Evolutionary conservation across 768 basidiomycete genomes (phyloP), one percentile per base, ranked within the genome.

Genomic region (Podaxis mareebaensis): DNA sequence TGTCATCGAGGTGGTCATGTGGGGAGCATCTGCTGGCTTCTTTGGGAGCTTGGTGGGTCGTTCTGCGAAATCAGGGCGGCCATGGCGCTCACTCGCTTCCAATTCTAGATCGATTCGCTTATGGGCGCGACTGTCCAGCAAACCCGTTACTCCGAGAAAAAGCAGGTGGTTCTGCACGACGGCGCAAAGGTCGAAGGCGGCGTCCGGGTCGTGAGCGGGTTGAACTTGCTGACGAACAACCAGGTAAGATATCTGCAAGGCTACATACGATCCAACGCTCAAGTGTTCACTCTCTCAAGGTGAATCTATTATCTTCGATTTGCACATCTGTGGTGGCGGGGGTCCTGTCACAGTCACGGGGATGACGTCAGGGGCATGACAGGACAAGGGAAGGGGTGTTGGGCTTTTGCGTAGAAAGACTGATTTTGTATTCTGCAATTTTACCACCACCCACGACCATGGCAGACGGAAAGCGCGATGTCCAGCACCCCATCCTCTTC

Each of bases 51-150:
- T 93, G 75, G 90, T 92, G 66, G 68, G 86, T 79, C 5, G 42
- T 38, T 53, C 60, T 28, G 64, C 33, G 58, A 39, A 26, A 46
- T 42, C 40, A 48, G 22, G 46, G 28, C 10, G 46, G 20, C 46
- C 30, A 30, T 36, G 26, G 60, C 26, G 57, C 28, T 57, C 46
- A 52, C 46, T 13, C 46, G 10, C n/a, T n/a, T 58, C 1, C 17
- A 58, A 22, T 46, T 64, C n/a, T 72, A 92, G 91, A 74, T 94
- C 55, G 96, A 98, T 72, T 95, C 92, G 0, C 48, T 97, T 12
- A 79, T 97, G 17, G 96, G 96, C 2, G 94, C 95, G 4, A 94
- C 92, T 4, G 72, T 96, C 0, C 96, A 98, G 68, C 78, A 82
- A 59, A 94, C 93, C 3, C 83, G 87, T 28, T 96, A 88, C 75